These are phyloP conservation scores for Balansia obtecta DNA, from an alignment of 2,329 filamentous ascomycete genomes.

Conservation along the genomic window DNA sequence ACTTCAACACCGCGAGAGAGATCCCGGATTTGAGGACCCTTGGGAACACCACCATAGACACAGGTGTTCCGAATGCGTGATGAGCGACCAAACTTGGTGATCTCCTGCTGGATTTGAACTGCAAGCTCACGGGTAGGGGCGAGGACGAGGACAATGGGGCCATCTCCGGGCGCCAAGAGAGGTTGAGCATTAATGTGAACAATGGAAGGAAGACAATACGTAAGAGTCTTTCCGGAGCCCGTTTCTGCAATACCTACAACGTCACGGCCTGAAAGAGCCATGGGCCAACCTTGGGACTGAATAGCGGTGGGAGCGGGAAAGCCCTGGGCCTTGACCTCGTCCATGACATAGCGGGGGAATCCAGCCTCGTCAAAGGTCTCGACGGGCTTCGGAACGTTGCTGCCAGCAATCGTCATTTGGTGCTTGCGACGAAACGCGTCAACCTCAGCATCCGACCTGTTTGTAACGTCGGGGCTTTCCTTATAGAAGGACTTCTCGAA, in stretches of 20 bases:
- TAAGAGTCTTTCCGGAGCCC: conserved; percentile 96
- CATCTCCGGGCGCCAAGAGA: conserved; percentile 85
- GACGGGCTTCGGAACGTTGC: conserved; percentile 79
- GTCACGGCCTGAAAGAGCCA: conserved; percentile 95
- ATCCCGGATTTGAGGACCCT: conserved; percentile 93
- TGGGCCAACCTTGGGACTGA: conserved; percentile 97
- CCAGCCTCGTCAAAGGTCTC: conserved; percentile 96
- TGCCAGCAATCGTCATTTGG: conserved; percentile 71
- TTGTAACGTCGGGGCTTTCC: conserved; percentile 69
- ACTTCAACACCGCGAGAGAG: conserved; percentile 93
- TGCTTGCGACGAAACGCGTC: conserved; percentile 78
- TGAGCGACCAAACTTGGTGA: conserved; percentile 96
- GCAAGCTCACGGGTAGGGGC: conserved; percentile 95
- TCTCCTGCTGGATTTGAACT: conserved; percentile 96
- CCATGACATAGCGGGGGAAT: conserved; percentile 94
- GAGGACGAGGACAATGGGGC: conserved; percentile 90
- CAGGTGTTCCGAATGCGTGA: conserved; percentile 97
- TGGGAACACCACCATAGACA: conserved; percentile 97
- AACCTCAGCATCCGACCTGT: conserved; percentile 66
- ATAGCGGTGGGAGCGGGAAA: conserved; percentile 91
- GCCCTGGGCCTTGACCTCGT: conserved; percentile 95
- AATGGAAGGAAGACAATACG: conserved; percentile 94
- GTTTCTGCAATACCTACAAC: conserved; percentile 99
- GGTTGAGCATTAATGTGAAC: conserved; percentile 99
- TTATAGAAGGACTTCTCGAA: conserved; percentile 99